Evolutionary conservation across 805 yeast species (phyloP).

Genomic region (Starmera amethionina): DNA sequence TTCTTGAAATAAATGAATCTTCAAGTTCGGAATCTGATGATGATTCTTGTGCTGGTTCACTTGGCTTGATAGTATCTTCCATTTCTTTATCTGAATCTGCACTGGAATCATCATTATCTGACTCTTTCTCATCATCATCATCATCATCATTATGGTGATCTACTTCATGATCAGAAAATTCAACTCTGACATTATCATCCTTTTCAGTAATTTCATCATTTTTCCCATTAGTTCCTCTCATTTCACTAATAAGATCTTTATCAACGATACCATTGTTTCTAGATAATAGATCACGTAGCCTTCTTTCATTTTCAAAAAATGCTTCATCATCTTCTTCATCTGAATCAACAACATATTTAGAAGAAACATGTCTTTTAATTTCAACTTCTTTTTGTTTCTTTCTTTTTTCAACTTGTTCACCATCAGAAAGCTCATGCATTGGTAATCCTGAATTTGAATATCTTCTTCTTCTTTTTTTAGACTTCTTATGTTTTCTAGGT

Average conservation of each 20-base stretch:
- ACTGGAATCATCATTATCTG: no score
- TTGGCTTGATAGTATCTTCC: no score
- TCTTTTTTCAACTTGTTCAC: slow-evolving; percentile 10
- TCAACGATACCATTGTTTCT: slow-evolving; percentile 6
- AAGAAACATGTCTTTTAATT: slow-evolving; percentile 26
- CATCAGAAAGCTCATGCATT: slow-evolving; percentile 24
- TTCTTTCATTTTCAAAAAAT: slow-evolving; percentile 49
- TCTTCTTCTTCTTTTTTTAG: slow-evolving; percentile 3
- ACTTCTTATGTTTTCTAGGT: slow-evolving; percentile 3
- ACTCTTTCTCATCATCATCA: neutral
- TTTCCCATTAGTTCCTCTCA: neutral
- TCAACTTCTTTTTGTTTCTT: neutral
- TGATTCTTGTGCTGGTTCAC: no score
- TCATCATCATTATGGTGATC: neutral
- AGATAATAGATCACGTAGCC: slow-evolving; percentile 27
- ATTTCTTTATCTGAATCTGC: no score
- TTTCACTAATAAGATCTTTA: neutral
- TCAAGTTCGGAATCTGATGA: no score
- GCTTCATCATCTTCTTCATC: slow-evolving; percentile 43
- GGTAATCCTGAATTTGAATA: slow-evolving; percentile 9
- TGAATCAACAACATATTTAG: slow-evolving; percentile 46
- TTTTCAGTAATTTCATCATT: neutral
- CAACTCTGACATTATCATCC: neutral
- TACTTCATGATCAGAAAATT: neutral
- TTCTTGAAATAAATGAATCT: no score